phyloP scores from a whole-genome alignment of 169 alveolate species.

The Cardiosporidium cionae region DNA sequence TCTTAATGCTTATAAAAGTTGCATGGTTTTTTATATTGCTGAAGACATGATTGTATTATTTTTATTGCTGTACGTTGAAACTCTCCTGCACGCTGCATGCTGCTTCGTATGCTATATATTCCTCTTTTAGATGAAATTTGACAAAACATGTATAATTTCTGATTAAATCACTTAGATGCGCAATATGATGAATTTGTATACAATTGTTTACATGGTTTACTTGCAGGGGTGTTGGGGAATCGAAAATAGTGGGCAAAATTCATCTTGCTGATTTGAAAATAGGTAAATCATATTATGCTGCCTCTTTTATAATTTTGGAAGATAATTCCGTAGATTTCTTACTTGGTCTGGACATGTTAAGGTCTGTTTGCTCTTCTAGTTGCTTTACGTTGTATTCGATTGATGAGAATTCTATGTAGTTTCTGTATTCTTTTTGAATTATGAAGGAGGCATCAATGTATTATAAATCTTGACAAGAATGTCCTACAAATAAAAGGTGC shows the following conservation, averaged over 20 bases:
- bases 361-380: background rate
- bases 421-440: background rate
- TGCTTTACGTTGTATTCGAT: background rate
- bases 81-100: too few relatives aligned
- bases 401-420: background rate
- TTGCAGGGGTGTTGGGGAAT: conserved; percentile 81
- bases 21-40: too few relatives aligned
- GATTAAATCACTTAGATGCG: too few relatives aligned
- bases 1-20: too few relatives aligned
- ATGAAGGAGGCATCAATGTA: conserved; percentile 79
- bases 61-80: too few relatives aligned
- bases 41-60: too few relatives aligned
- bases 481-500: conserved; percentile 70
- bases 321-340: conserved; percentile 68
- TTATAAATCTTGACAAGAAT: conserved; percentile 76
- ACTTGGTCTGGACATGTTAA: conserved; percentile 85
- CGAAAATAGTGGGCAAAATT: conserved; percentile 83
- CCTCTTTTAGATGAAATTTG: too few relatives aligned
- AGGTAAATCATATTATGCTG: conserved; percentile 68
- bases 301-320: conserved; percentile 84
- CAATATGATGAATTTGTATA: too few relatives aligned
- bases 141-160: too few relatives aligned
- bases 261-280: conserved; percentile 88
- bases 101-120: too few relatives aligned
- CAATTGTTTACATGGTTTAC: too few relatives aligned